phyloP scores from a whole-genome alignment of 2,329 filamentous ascomycete genomes.

The Phialophora tarda region DNA sequence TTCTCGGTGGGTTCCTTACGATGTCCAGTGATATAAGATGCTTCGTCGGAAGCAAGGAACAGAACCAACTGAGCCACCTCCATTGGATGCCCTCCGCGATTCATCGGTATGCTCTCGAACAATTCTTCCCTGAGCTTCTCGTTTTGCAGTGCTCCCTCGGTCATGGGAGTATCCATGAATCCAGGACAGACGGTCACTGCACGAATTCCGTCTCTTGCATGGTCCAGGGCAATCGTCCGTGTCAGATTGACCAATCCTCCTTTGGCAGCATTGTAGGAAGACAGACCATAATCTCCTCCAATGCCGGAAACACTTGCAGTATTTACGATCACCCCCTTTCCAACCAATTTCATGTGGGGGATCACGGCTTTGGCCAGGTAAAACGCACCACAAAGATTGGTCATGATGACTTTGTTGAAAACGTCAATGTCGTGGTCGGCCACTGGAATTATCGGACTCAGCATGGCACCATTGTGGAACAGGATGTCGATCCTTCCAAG shows the following conservation, averaged over 20 bases:
- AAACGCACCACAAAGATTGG: constrained; percentile 27
- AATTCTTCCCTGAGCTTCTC: constrained; percentile 22
- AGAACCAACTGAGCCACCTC: constrained; percentile 26
- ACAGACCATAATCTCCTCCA: constrained; percentile 30
- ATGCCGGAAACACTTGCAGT: constrained; percentile 25
- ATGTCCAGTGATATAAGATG: constrained; percentile 30
- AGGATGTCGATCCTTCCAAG: constrained; percentile 23
- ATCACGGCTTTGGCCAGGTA: constrained; percentile 25
- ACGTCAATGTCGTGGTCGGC: constrained; percentile 23
- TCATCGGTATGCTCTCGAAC: constrained; percentile 27
- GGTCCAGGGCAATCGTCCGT: constrained; percentile 26
- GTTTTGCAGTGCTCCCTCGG: constrained; percentile 8
- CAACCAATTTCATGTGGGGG: constrained; percentile 23
- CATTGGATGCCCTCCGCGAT: constrained; percentile 22
- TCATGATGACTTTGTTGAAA: constrained; percentile 31
- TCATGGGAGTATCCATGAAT: constrained; percentile 27
- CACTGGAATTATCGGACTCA: constrained; percentile 23
- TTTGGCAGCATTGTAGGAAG: constrained; percentile 29
- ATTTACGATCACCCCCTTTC: constrained; percentile 30
- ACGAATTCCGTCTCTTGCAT: constrained; percentile 27
- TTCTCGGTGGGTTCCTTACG: constrained; percentile 16
- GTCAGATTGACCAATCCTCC: constrained; percentile 26
- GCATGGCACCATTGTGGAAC: constrained; percentile 26
- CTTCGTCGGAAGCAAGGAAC: constrained; percentile 22
- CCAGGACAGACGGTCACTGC: constrained; percentile 26